phyloP scores from a whole-genome alignment of 2,329 filamentous ascomycete species.

The Penicillium verrucosum region DNA sequence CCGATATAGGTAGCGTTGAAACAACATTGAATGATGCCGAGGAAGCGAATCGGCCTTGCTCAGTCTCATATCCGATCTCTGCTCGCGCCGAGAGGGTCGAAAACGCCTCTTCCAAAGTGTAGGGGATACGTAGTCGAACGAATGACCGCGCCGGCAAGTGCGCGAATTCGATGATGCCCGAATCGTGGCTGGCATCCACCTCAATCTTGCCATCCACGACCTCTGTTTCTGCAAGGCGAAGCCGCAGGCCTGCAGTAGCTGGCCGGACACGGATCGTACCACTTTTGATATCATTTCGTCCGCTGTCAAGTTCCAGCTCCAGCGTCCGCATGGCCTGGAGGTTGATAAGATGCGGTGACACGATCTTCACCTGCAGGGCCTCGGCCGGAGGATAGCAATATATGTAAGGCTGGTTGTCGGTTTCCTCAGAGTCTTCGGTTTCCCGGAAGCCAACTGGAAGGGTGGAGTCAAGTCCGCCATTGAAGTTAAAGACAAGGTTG shows the following conservation, averaged over 20 bases:
- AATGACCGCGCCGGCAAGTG: slow-evolving; percentile 30
- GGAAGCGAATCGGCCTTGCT: slow-evolving; percentile 63
- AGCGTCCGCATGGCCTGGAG: slow-evolving; percentile 76
- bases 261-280: slow-evolving; percentile 54
- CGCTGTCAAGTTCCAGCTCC: slow-evolving; percentile 68
- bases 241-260: slow-evolving; percentile 58
- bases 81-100: slow-evolving; percentile 68
- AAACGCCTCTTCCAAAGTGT: slow-evolving; percentile 75
- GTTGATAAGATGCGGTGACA: slow-evolving; percentile 67
- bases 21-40: slow-evolving; percentile 62
- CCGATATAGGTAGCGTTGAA: slow-evolving; percentile 77
- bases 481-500: slow-evolving; percentile 40
- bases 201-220: slow-evolving; percentile 42
- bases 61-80: slow-evolving; percentile 72
- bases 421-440: slow-evolving; percentile 29
- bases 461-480: slow-evolving; percentile 26
- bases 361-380: slow-evolving; percentile 66
- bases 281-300: slow-evolving; percentile 64
- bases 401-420: slow-evolving; percentile 59
- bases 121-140: slow-evolving; percentile 63
- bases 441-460: slow-evolving; percentile 39
- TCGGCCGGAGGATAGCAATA: slow-evolving; percentile 69
- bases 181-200: slow-evolving; percentile 43
- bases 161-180: slow-evolving; percentile 47
- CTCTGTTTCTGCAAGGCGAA: slow-evolving; percentile 53